Conservation (phyloP, 257 asterid species). For the Solanum raphanifolium region DNA sequence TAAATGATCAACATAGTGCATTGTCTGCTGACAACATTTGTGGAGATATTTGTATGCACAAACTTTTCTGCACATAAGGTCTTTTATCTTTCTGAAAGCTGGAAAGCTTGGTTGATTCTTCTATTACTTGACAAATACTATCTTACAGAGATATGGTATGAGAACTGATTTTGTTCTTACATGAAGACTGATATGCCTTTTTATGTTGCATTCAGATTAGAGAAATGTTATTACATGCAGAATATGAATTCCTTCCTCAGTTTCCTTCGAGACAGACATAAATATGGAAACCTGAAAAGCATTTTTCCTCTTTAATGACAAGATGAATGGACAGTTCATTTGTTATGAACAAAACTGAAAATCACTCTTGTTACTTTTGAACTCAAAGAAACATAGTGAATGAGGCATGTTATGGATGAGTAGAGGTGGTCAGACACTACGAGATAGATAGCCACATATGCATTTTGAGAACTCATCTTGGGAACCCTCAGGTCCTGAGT, state of each 20-base stretch:
- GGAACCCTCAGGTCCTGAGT: not conserved
- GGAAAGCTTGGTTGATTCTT: not conserved
- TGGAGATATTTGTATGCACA: not conserved
- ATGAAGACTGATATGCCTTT: not conserved
- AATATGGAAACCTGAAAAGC: not conserved
- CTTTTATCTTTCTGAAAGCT: not conserved
- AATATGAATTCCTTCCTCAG: not conserved
- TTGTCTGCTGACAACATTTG: not conserved
- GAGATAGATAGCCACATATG: not conserved
- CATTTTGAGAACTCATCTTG: not conserved
- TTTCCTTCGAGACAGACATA: not conserved
- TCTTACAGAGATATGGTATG: not conserved
- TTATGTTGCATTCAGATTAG: not conserved
- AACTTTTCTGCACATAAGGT: not conserved
- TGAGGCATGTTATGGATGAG: not conserved
- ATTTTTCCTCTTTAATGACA: not conserved
- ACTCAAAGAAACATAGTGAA: not conserved
- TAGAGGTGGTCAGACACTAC: not conserved
- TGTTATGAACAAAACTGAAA: not conserved
- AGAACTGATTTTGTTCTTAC: not conserved
- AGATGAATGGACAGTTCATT: not conserved
- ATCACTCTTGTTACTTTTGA: not conserved
- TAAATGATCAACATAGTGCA: constrained; percentile 15
- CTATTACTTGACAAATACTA: not conserved
- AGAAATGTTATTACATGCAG: not conserved